Percentiles rank a stretch among this genome's conserved stretches.
Evolutionary conservation across 768 basidiomycete species (phyloP).

Genomic region (Termitomyces sp.): DNA sequence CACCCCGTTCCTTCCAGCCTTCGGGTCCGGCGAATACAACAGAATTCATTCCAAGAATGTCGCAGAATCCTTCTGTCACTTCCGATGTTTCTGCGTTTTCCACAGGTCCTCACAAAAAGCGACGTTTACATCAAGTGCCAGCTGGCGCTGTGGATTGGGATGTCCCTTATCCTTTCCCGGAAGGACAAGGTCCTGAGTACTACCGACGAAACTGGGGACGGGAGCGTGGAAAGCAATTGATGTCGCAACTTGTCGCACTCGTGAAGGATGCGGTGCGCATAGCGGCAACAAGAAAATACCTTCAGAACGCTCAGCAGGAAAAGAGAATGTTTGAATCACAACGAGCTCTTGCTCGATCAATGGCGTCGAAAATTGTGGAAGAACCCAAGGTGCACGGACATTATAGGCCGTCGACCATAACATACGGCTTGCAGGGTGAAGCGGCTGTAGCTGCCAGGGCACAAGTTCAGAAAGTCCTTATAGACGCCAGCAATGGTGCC

Average conservation of each 20-base stretch:
- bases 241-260: conserved; percentile 54
- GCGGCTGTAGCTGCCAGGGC: conserved; percentile 7
- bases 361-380: background rate
- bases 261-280: conserved; percentile 57
- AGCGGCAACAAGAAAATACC: conserved; percentile 51
- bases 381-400: conserved; percentile 21
- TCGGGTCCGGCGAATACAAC: background rate
- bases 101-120: conserved; percentile 42
- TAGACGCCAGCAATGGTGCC: conserved; percentile 19
- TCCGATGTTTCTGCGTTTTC: background rate
- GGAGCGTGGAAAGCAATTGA: conserved; percentile 56
- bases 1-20: conserved; percentile 6
- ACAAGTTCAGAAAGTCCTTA: conserved; percentile 18
- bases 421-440: conserved; percentile 22
- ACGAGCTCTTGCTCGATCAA: background rate
- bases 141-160: conserved; percentile 83
- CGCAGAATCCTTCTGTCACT: background rate
- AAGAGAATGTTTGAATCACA: background rate
- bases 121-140: conserved; percentile 62
- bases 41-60: background rate
- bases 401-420: conserved; percentile 27
- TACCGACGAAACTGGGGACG: conserved; percentile 63
- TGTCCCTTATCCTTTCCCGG: conserved; percentile 70
- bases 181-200: conserved; percentile 65
- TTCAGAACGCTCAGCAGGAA: conserved; percentile 17